These are phyloP conservation scores for Chaetomium sp. DNA, from an alignment of 2,329 filamentous ascomycete genomes.

Conservation along the genomic window DNA sequence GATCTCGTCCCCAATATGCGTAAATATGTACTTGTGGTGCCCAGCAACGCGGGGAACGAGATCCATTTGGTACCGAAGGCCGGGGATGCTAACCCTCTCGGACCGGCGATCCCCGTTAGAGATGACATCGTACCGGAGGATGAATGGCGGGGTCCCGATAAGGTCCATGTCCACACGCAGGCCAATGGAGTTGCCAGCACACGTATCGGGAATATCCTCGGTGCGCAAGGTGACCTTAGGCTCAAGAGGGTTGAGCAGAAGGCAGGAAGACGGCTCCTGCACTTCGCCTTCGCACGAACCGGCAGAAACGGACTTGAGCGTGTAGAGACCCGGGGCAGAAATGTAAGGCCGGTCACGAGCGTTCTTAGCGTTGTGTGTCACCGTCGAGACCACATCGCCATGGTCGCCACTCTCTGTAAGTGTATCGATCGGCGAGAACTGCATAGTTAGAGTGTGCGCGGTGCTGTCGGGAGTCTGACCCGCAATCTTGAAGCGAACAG, in stretches of 20 bases:
- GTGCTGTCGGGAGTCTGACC: conserved; percentile 54
- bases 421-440: conserved; percentile 69
- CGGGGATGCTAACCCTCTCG: conserved; percentile 53
- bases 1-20: conserved; percentile 71
- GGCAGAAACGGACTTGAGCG: conserved; percentile 70
- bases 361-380: conserved; percentile 55
- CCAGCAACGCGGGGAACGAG: conserved; percentile 76
- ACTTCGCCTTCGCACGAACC: conserved; percentile 82
- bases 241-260: conserved; percentile 84
- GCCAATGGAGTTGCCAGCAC: conserved; percentile 87
- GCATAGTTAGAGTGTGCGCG: conserved; percentile 69
- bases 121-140: conserved; percentile 68
- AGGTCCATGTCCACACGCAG: conserved; percentile 83
- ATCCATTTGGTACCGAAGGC: conserved; percentile 75
- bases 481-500: conserved; percentile 61
- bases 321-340: conserved; percentile 77
- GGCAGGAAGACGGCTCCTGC: conserved; percentile 86
- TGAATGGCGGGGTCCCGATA: conserved; percentile 86
- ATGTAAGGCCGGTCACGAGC: conserved; percentile 60
- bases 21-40: conserved; percentile 80
- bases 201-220: conserved; percentile 88
- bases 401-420: conserved; percentile 66
- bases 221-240: conserved; percentile 67
- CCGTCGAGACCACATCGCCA: conserved; percentile 50
- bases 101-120: conserved; percentile 52